These are phyloP conservation scores for Cucurbita argyrosperma DNA, from an alignment of 306 rosid genomes.

Conservation along the genomic window DNA sequence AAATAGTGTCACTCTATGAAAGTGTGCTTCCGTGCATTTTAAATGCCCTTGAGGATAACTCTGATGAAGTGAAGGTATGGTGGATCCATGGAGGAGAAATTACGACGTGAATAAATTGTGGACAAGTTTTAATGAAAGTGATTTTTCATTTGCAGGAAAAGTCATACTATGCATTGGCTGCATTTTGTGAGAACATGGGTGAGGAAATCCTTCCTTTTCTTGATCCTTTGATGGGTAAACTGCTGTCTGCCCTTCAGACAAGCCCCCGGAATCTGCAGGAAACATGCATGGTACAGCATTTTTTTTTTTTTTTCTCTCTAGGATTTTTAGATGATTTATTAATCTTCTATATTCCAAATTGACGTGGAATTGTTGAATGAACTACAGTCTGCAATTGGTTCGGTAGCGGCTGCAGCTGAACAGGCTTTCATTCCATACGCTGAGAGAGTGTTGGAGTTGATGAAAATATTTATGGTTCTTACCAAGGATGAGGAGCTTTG, in stretches of 20 bases:
- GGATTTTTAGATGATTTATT: neutral
- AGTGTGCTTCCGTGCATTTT: slow-evolving; percentile 96
- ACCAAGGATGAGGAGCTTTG: slow-evolving; percentile 84
- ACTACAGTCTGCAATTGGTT: slow-evolving; percentile 95
- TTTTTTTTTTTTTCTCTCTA: too few species aligned
- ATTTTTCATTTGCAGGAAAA: slow-evolving; percentile 54
- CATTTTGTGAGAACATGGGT: slow-evolving; percentile 97
- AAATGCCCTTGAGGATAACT: slow-evolving; percentile 80
- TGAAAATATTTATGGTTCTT: slow-evolving; percentile 86
- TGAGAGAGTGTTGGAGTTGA: slow-evolving; percentile 86
- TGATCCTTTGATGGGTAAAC: slow-evolving; percentile 83
- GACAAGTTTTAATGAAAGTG: slow-evolving; percentile 12
- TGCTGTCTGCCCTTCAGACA: slow-evolving; percentile 70
- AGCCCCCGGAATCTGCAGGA: slow-evolving; percentile 82
- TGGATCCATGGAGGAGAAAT: neutral
- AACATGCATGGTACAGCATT: slow-evolving; percentile 82
- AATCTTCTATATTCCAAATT: neutral
- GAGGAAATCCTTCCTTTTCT: slow-evolving; percentile 92
- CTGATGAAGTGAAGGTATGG: slow-evolving; percentile 90
- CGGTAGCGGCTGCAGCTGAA: slow-evolving; percentile 94
- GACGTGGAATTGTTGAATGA: neutral
- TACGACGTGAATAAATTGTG: neutral
- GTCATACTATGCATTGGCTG: slow-evolving; percentile 97
- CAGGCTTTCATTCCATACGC: slow-evolving; percentile 92
- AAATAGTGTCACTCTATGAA: slow-evolving; percentile 81